Evolutionary conservation across 768 basidiomycete species (phyloP).

Genomic region (Boletus patriciae): DNA sequence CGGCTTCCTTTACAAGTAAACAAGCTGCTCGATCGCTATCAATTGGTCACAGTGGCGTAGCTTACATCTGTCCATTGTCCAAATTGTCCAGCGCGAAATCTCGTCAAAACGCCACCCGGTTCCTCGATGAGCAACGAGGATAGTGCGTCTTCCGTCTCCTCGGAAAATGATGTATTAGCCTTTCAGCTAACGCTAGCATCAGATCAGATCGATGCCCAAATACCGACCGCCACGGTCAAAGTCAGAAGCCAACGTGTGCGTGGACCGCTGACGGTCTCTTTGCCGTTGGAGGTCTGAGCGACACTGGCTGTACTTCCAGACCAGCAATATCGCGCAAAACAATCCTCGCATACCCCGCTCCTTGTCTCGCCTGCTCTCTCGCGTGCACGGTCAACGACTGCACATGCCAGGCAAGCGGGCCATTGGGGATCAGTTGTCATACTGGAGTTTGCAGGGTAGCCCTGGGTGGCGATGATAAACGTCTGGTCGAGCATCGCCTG

Average conservation of each 20-base stretch:
- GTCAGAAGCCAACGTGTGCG: constrained; percentile 3
- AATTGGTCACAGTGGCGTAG: constrained; percentile 18
- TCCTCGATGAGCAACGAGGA: not conserved
- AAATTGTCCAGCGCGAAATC: constrained; percentile 3
- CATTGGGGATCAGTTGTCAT: constrained; percentile 40
- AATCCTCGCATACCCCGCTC: constrained; percentile 33
- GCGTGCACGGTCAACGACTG: constrained; percentile 48
- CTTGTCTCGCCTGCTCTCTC: constrained; percentile 22
- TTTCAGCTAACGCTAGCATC: not conserved
- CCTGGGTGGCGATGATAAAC: constrained; percentile 45
- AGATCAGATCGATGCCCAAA: constrained; percentile 18
- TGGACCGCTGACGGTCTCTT: not conserved
- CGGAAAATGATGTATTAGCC: constrained; percentile 12
- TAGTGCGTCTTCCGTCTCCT: constrained; percentile 4
- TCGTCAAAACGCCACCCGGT: constrained; percentile 17
- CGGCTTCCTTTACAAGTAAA: constrained; percentile 10
- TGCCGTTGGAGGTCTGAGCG: not conserved
- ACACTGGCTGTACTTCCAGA: constrained; percentile 4
- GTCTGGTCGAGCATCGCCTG: constrained; percentile 49
- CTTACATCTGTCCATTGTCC: constrained; percentile 8
- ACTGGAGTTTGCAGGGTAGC: constrained; percentile 31
- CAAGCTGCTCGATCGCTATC: not conserved
- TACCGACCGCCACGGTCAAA: constrained; percentile 13
- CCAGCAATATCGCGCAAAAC: constrained; percentile 38
- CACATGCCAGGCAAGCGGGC: constrained; percentile 53